Conservation (phyloP, 2,329 filamentous ascomycete species). For the Nothophoma quercina region DNA sequence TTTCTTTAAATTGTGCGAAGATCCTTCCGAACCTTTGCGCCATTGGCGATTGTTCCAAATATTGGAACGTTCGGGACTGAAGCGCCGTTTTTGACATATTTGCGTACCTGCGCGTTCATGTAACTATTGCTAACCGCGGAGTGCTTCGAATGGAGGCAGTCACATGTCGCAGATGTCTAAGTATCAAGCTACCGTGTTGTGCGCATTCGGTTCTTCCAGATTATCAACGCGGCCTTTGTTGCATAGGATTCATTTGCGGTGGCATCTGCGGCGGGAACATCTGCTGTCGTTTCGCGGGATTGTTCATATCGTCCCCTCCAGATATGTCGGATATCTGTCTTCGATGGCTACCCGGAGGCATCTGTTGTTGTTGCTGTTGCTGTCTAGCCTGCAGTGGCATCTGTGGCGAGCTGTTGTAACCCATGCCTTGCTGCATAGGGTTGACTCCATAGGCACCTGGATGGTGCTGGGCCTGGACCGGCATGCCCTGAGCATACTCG, state of each 20-base stretch:
- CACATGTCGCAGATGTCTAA: background rate
- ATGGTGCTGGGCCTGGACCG: slow-evolving; percentile 46
- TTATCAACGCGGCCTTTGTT: slow-evolving; percentile 56
- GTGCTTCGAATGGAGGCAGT: slow-evolving; percentile 4
- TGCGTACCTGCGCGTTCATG: background rate
- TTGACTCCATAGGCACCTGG: slow-evolving; percentile 50
- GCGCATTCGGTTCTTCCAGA: background rate
- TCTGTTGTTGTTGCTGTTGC: slow-evolving; percentile 30
- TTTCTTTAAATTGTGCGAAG: slow-evolving; percentile 5
- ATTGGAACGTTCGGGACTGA: slow-evolving; percentile 10
- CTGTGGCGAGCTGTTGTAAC: slow-evolving; percentile 51
- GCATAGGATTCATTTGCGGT: slow-evolving; percentile 58
- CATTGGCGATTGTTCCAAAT: slow-evolving; percentile 2
- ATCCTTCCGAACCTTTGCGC: slow-evolving; percentile 13
- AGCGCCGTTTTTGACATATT: background rate
- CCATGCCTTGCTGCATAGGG: slow-evolving; percentile 44
- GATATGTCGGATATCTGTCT: slow-evolving; percentile 69
- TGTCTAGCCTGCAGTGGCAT: slow-evolving; percentile 48
- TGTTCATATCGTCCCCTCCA: slow-evolving; percentile 59
- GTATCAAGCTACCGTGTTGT: background rate
- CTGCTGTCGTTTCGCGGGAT: slow-evolving; percentile 65
- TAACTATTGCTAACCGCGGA: slow-evolving; percentile 2
- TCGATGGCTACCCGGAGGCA: slow-evolving; percentile 52
- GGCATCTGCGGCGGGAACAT: slow-evolving; percentile 59
- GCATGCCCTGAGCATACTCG: slow-evolving; percentile 56